A percentile compares a stretch with the other conserved stretches of the same genome.
These are phyloP conservation scores for Talaromyces rugulosus DNA, from an alignment of 2,329 filamentous ascomycete species.

Conservation along the genomic window DNA sequence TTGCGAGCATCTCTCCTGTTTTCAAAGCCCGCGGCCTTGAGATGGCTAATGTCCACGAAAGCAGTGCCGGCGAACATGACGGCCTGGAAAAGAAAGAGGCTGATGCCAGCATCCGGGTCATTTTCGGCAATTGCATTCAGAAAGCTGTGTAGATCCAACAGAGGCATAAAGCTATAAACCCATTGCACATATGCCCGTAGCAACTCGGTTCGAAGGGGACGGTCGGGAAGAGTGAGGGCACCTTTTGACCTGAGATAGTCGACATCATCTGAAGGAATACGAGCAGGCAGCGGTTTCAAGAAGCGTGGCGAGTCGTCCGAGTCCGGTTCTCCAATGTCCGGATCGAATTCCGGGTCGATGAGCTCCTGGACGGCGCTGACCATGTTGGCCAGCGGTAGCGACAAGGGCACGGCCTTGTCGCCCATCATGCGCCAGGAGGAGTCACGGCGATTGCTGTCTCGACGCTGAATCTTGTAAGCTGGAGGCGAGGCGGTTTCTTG, in stretches of 20 bases:
- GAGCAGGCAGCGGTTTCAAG: slow-evolving; percentile 69
- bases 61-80: slow-evolving; percentile 87
- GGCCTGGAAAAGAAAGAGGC: slow-evolving; percentile 82
- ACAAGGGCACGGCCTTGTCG: slow-evolving; percentile 24
- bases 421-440: slow-evolving; percentile 19
- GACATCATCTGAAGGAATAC: slow-evolving; percentile 72
- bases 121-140: slow-evolving; percentile 51
- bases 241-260: slow-evolving; percentile 76
- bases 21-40: slow-evolving; percentile 69
- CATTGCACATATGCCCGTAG: slow-evolving; percentile 76
- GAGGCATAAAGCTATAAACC: slow-evolving; percentile 86
- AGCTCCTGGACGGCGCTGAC: slow-evolving; percentile 34
- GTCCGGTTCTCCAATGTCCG: slow-evolving; percentile 31
- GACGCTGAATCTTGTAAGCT: background rate
- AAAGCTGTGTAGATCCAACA: slow-evolving; percentile 62
- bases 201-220: slow-evolving; percentile 68
- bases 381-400: slow-evolving; percentile 34
- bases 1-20: slow-evolving; percentile 75
- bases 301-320: slow-evolving; percentile 52
- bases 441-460: background rate
- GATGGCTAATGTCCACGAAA: slow-evolving; percentile 70
- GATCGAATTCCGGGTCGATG: slow-evolving; percentile 36
- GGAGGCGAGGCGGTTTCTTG: background rate
- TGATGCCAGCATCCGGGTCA: slow-evolving; percentile 68
- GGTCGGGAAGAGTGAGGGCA: slow-evolving; percentile 67